Conservation (phyloP, 495 filamentous ascomycete species). For the Penicillium odoratum region DNA sequence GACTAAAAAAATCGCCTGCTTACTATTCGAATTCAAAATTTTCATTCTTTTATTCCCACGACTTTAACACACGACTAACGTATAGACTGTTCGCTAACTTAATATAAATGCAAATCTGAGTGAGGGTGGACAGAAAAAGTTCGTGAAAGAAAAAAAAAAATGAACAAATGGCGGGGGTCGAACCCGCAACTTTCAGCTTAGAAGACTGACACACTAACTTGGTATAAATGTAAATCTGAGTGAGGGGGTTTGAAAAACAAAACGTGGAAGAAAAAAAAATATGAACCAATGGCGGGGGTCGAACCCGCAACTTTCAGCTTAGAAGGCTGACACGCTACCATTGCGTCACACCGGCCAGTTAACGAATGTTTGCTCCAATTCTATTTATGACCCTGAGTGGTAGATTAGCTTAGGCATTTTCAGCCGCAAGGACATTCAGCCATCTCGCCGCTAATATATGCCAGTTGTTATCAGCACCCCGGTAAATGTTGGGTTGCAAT, state of each 20-base stretch:
- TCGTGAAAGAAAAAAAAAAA: slow-evolving; percentile 22
- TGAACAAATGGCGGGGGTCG: slow-evolving; percentile 58
- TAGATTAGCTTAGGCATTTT: not conserved
- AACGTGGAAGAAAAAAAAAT: not conserved
- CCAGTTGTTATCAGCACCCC: too few species aligned
- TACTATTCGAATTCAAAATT: too few species aligned
- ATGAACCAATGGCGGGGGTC: not conserved
- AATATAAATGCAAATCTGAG: not conserved
- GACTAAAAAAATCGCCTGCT: too few species aligned
- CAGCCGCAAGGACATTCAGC: not conserved
- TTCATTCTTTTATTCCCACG: too few species aligned
- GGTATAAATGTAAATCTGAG: too few species aligned
- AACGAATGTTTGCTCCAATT: not conserved
- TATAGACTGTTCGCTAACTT: too few species aligned
- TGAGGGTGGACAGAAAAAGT: too few species aligned
- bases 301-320: not conserved
- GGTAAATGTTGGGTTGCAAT: too few species aligned
- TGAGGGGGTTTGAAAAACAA: too few species aligned
- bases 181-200: slow-evolving; percentile 63
- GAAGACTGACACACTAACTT: slow-evolving; percentile 62
- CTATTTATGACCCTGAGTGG: not conserved
- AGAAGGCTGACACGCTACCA: not conserved
- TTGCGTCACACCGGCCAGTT: not conserved
- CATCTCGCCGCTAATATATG: not conserved
- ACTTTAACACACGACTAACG: too few species aligned